A percentile compares a stretch with the other conserved stretches of the same genome.
Conservation (phyloP, 1,284 basidiomycete genomes). For the Naganishia cerealis region DNA sequence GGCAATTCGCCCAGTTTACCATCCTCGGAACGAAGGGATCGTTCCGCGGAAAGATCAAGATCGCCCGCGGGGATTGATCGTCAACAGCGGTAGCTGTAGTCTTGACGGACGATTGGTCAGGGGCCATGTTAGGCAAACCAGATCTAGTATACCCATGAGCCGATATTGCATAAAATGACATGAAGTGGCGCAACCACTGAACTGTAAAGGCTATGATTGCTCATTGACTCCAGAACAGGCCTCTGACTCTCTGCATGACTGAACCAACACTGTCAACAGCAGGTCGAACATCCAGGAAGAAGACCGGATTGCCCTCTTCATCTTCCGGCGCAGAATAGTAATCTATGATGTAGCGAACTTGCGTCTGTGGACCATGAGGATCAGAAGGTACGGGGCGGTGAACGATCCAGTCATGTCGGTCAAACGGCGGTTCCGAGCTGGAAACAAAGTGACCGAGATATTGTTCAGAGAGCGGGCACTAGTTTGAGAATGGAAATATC, state of each 20-base stretch:
- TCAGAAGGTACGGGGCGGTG: conserved; percentile 63
- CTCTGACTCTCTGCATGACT: conserved; percentile 25
- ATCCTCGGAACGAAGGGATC: conserved; percentile 9
- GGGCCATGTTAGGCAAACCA: conserved; percentile 1
- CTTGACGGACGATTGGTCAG: neutral
- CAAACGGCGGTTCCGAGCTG: conserved; percentile 88
- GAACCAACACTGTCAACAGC: conserved; percentile 72
- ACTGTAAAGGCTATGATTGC: neutral
- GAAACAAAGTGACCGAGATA: conserved; percentile 2
- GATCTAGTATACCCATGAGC: conserved; percentile 5
- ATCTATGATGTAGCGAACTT: conserved; percentile 89
- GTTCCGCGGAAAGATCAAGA: conserved; percentile 16
- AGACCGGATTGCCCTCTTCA: conserved; percentile 82
- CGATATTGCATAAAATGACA: neutral
- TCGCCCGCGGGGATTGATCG: conserved; percentile 22
- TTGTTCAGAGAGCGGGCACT: neutral
- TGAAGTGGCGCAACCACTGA: neutral
- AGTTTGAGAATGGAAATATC: conserved; percentile 1
- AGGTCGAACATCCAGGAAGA: conserved; percentile 86
- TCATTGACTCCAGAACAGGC: conserved; percentile 27
- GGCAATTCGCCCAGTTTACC: conserved; percentile 8
- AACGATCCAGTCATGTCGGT: conserved; percentile 98
- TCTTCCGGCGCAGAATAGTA: conserved; percentile 88
- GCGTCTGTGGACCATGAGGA: conserved; percentile 33
- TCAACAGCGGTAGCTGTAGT: conserved; percentile 11